These are phyloP conservation scores for Capronia epimyces DNA, from an alignment of 2,329 filamentous ascomycete species.

Conservation along the genomic window DNA sequence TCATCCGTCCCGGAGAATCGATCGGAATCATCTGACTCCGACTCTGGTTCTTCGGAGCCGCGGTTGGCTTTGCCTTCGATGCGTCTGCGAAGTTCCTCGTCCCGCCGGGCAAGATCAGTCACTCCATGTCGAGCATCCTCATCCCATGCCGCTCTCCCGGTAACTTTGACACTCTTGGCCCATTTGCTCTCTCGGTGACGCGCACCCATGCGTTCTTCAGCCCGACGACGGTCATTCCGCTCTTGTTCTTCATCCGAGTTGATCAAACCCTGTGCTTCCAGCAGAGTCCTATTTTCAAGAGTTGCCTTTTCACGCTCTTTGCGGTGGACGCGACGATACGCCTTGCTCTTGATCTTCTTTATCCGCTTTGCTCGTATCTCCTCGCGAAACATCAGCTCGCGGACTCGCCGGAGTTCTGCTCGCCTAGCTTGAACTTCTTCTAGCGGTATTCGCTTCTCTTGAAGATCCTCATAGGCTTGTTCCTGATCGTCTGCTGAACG, in stretches of 20 bases:
- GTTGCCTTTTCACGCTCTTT: slow-evolving; percentile 42
- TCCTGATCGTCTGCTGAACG: slow-evolving; percentile 60
- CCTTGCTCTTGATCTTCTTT: slow-evolving; percentile 98
- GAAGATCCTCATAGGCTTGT: slow-evolving; percentile 62
- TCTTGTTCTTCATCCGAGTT: slow-evolving; percentile 61
- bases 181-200: slow-evolving; percentile 86
- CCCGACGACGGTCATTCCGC: slow-evolving; percentile 65
- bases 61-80: slow-evolving; percentile 67
- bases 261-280: slow-evolving; percentile 55
- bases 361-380: slow-evolving; percentile 83
- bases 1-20: slow-evolving; percentile 55
- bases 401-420: slow-evolving; percentile 68
- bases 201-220: slow-evolving; percentile 77
- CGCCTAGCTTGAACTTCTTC: slow-evolving; percentile 68
- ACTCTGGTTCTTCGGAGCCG: slow-evolving; percentile 60
- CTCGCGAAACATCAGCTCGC: slow-evolving; percentile 83
- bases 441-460: slow-evolving; percentile 65
- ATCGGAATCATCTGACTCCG: slow-evolving; percentile 56
- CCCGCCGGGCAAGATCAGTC: slow-evolving; percentile 72
- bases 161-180: slow-evolving; percentile 77
- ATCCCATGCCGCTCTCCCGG: slow-evolving; percentile 78
- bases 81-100: slow-evolving; percentile 73
- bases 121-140: slow-evolving; percentile 74
- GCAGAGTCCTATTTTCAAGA: slow-evolving; percentile 30
- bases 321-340: slow-evolving; percentile 85